Percentiles rank a stretch among this genome's conserved stretches.
These are phyloP conservation scores for Xylaria flabelliformis DNA, from an alignment of 495 filamentous ascomycete species.

Conservation along the genomic window DNA sequence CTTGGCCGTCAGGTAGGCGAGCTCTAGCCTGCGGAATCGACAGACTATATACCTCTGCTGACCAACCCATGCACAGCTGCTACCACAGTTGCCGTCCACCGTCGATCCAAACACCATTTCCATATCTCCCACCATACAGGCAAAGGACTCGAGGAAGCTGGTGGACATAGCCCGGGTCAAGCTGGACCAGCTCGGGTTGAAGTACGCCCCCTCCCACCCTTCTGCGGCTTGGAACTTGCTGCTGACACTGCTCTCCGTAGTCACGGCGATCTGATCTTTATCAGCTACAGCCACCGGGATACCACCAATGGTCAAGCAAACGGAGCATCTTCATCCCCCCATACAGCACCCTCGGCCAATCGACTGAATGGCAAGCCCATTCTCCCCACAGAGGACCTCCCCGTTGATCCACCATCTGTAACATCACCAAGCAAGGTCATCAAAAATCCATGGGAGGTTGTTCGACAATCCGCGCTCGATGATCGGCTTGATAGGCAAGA, in stretches of 20 bases:
- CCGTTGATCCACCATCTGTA: slow-evolving; percentile 64
- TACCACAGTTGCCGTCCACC: slow-evolving; percentile 57
- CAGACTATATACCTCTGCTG: neutral
- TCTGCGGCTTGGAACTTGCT: neutral
- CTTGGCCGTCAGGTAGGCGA: slow-evolving; percentile 57
- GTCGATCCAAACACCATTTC: slow-evolving; percentile 76
- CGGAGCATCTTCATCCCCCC: slow-evolving; percentile 46
- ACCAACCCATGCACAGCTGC: slow-evolving; percentile 39
- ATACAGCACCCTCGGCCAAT: slow-evolving; percentile 54
- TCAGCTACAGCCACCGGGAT: slow-evolving; percentile 70
- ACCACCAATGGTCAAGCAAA: slow-evolving; percentile 39
- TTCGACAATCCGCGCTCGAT: slow-evolving; percentile 85
- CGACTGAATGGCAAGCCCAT: slow-evolving; percentile 82
- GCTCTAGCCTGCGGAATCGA: neutral
- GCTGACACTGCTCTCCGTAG: slow-evolving; percentile 51
- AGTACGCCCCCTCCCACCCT: slow-evolving; percentile 51
- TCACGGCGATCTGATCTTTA: slow-evolving; percentile 88
- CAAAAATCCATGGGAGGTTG: slow-evolving; percentile 92
- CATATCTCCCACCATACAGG: slow-evolving; percentile 80
- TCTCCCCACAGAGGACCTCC: slow-evolving; percentile 68
- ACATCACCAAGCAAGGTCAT: slow-evolving; percentile 66
- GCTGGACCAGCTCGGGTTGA: slow-evolving; percentile 73
- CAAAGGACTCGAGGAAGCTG: slow-evolving; percentile 74
- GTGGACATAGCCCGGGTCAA: slow-evolving; percentile 69
- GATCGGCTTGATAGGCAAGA: slow-evolving; percentile 84